phyloP scores from a whole-genome alignment of 495 filamentous ascomycete species.

The Letharia lupina region DNA sequence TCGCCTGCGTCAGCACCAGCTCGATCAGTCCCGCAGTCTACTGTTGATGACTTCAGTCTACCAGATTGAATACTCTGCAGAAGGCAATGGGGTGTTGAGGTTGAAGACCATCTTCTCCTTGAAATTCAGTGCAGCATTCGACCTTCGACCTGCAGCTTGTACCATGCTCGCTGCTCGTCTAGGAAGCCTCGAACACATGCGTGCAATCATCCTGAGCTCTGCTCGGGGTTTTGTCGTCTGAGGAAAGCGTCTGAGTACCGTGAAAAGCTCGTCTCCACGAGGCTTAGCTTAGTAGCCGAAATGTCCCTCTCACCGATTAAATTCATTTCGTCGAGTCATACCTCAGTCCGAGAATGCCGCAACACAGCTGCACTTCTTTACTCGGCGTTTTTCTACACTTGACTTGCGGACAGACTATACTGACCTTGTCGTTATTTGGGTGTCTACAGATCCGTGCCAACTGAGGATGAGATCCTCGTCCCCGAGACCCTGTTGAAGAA shows the following conservation, averaged over 20 bases:
- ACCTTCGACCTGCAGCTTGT: slow-evolving; percentile 20
- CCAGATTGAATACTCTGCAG: slow-evolving; percentile 30
- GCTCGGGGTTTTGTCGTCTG: slow-evolving; percentile 78
- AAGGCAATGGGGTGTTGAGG: slow-evolving; percentile 66
- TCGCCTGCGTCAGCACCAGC: slow-evolving; percentile 45
- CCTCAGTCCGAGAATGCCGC: slow-evolving; percentile 81
- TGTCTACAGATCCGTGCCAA: slow-evolving; percentile 66
- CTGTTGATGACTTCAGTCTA: slow-evolving; percentile 32
- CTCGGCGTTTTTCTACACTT: slow-evolving; percentile 69
- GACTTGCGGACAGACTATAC: slow-evolving; percentile 62
- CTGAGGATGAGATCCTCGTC: slow-evolving; percentile 85
- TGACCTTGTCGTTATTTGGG: slow-evolving; percentile 47
- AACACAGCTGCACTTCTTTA: slow-evolving; percentile 75
- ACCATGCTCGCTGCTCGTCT: slow-evolving; percentile 23
- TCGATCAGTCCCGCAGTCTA: slow-evolving; percentile 64
- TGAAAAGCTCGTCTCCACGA: slow-evolving; percentile 15
- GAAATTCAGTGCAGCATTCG: slow-evolving; percentile 68
- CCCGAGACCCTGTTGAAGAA: slow-evolving; percentile 99
- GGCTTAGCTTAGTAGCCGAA: slow-evolving; percentile 17
- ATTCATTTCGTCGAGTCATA: slow-evolving; percentile 64
- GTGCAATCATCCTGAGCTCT: slow-evolving; percentile 51
- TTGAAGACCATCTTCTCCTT: slow-evolving; percentile 71
- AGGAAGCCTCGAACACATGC: slow-evolving; percentile 31
- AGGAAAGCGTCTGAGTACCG: slow-evolving; percentile 35
- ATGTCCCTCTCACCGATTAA: slow-evolving; percentile 62